Conservation (phyloP, 1,139 yeast genomes). For the Kluyveromyces sp. region DNA sequence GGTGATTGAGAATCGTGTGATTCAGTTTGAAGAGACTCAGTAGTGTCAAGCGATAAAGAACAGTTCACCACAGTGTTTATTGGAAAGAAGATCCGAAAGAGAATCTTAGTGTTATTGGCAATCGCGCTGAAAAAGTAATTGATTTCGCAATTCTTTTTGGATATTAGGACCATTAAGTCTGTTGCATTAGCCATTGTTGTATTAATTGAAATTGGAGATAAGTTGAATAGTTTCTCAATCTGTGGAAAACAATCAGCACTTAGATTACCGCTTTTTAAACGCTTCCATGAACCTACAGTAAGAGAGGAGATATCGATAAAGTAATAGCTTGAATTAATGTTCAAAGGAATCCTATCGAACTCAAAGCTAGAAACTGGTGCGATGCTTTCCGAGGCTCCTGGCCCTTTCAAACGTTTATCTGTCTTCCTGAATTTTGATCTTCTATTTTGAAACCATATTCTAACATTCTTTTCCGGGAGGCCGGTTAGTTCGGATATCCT, state of each 20-base stretch:
- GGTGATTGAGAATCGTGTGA: constrained; percentile 1
- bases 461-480: constrained; percentile 85
- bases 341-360: constrained; percentile 43
- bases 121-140: constrained; percentile 69
- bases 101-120: constrained; percentile 56
- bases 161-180: constrained; percentile 58
- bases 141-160: constrained; percentile 61
- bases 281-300: constrained; percentile 73
- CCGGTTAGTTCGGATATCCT: constrained; percentile 68
- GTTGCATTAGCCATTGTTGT: constrained; percentile 55
- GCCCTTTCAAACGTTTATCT: constrained; percentile 9
- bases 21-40: constrained; percentile 19
- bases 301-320: constrained; percentile 60
- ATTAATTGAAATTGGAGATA: constrained; percentile 60
- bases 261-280: constrained; percentile 58
- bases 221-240: constrained; percentile 43
- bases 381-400: constrained; percentile 11
- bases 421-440: constrained; percentile 69
- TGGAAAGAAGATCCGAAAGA: constrained; percentile 68
- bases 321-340: constrained; percentile 58
- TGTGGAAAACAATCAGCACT: constrained; percentile 34
- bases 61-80: constrained; percentile 34
- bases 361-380: constrained; percentile 12
- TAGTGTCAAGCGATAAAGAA: constrained; percentile 33
- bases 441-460: constrained; percentile 93